These are phyloP conservation scores for Carex kokanica DNA, from an alignment of 176 grass and related monocot species.

Conservation along the genomic window DNA sequence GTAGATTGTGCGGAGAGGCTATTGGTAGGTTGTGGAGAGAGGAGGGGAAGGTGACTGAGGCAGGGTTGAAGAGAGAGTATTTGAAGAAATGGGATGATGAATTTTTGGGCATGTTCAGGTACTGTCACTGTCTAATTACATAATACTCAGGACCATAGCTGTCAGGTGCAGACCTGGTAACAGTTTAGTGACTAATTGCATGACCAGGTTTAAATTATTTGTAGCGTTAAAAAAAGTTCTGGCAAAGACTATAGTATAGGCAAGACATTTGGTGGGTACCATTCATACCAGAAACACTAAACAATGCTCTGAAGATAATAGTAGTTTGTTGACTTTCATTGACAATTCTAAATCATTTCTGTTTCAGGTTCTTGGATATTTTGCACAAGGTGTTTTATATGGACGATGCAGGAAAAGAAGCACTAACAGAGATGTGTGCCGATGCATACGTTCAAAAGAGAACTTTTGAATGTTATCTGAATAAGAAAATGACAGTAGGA, in stretches of 20 bases:
- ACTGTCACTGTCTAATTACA: neutral
- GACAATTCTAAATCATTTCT: neutral
- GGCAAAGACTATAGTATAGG: neutral
- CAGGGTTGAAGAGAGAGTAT: conserved; percentile 57
- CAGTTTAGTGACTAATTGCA: neutral
- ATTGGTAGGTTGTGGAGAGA: conserved; percentile 67
- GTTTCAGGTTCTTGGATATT: conserved; percentile 63
- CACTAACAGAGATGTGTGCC: conserved; percentile 80
- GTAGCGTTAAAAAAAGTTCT: neutral
- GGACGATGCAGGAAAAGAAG: conserved; percentile 70
- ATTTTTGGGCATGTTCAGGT: conserved; percentile 59
- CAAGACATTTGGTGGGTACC: neutral
- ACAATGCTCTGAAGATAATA: neutral
- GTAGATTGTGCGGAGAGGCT: conserved; percentile 68
- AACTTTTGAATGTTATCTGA: conserved; percentile 92
- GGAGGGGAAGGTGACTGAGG: conserved; percentile 62
- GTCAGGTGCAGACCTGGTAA: neutral
- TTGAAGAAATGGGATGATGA: conserved; percentile 82
- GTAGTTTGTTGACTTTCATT: neutral
- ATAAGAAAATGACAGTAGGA: conserved; percentile 69
- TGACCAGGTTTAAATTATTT: neutral
- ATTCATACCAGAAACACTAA: neutral
- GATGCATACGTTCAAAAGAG: conserved; percentile 90
- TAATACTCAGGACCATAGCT: neutral
- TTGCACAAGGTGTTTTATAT: conserved; percentile 79